These are phyloP conservation scores for Pythium aquatile DNA, from an alignment of 352 stramenopile genomes.

Conservation along the genomic window DNA sequence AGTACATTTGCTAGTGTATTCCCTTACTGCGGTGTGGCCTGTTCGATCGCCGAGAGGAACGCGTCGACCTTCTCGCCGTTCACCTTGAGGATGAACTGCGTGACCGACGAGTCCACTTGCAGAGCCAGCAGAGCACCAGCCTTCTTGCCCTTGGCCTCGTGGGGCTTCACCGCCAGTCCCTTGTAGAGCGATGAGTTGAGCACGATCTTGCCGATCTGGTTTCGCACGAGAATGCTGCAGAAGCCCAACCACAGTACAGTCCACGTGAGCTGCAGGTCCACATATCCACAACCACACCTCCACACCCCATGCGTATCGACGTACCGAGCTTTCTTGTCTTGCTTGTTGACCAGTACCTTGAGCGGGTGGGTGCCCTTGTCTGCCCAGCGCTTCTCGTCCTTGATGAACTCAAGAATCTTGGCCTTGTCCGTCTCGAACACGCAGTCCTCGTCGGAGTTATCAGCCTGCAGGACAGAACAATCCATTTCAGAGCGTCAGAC, in stretches of 20 bases:
- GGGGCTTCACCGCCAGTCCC: conserved; percentile 54
- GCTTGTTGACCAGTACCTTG: conserved; percentile 77
- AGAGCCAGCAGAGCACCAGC: conserved; percentile 62
- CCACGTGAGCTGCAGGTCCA: not conserved
- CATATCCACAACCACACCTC: not conserved
- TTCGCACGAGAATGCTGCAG: conserved; percentile 69
- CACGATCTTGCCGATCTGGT: conserved; percentile 87
- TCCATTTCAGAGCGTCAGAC: not conserved
- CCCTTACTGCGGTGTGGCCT: conserved; percentile 27
- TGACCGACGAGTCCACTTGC: conserved; percentile 54
- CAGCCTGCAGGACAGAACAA: conserved; percentile 32
- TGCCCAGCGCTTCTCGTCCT: conserved; percentile 85
- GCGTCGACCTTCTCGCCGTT: conserved; percentile 62
- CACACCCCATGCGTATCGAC: not conserved
- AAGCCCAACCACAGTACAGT: not conserved
- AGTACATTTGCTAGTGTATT: conserved; percentile 15
- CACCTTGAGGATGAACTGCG: conserved; percentile 78
- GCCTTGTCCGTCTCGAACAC: conserved; percentile 76
- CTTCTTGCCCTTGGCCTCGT: conserved; percentile 81
- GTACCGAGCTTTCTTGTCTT: conserved; percentile 62
- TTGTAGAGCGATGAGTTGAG: conserved; percentile 83
- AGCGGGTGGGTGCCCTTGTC: conserved; percentile 83
- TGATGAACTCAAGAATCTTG: conserved; percentile 86
- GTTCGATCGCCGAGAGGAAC: conserved; percentile 56
- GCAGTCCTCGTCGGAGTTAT: conserved; percentile 67